phyloP scores from a whole-genome alignment of 192 early-diverging fungal species.

The Backusella westeae region DNA sequence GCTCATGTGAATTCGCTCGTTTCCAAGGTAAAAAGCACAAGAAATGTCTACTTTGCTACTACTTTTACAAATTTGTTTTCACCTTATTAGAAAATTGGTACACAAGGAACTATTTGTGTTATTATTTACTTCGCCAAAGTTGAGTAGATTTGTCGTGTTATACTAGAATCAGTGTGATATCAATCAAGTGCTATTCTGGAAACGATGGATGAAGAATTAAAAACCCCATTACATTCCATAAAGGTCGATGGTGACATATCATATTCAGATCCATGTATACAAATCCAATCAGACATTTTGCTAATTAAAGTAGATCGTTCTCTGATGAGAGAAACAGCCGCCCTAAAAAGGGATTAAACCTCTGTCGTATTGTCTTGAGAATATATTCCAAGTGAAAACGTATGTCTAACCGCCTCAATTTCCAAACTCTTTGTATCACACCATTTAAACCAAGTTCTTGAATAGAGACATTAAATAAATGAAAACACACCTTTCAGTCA shows the following conservation, averaged over 20 bases:
- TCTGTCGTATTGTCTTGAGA: too few relatives aligned
- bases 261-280: slow-evolving; percentile 86
- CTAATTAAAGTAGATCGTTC: slow-evolving; percentile 79
- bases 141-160: slow-evolving; percentile 79
- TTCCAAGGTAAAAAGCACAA: slow-evolving; percentile 60
- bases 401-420: too few relatives aligned
- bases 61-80: slow-evolving; percentile 90
- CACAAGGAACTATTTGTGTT: slow-evolving; percentile 77
- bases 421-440: too few relatives aligned
- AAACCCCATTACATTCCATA: slow-evolving; percentile 60
- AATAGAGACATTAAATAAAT: too few relatives aligned
- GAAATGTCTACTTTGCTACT: slow-evolving; percentile 89
- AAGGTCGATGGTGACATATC: slow-evolving; percentile 89
- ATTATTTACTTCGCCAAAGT: slow-evolving; percentile 84
- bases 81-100: slow-evolving; percentile 89
- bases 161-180: slow-evolving; percentile 86
- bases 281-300: slow-evolving; percentile 85
- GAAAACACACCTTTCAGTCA: too few relatives aligned
- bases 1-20: slow-evolving; percentile 72
- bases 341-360: slow-evolving; percentile 34
- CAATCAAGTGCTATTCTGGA: slow-evolving; percentile 84
- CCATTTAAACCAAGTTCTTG: too few relatives aligned
- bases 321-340: slow-evolving; percentile 86
- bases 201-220: slow-evolving; percentile 80
- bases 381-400: too few relatives aligned